These are phyloP conservation scores for Amylostereum chailletii DNA, from an alignment of 1,284 basidiomycete genomes.

Conservation along the genomic window DNA sequence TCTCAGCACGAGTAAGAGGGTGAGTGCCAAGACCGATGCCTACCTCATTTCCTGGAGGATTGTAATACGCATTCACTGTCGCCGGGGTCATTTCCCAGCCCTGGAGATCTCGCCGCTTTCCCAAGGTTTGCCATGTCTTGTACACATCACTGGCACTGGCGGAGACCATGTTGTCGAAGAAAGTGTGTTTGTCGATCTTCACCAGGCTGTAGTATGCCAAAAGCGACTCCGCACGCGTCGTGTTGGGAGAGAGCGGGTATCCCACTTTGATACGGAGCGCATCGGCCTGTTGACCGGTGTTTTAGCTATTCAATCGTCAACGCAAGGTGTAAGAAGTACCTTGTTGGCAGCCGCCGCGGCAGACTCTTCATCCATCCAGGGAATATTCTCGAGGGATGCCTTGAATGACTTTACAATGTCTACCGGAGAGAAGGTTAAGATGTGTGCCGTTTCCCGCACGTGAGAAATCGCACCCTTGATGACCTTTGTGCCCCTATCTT, in stretches of 20 bases:
- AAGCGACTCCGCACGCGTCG: slow-evolving; percentile 63
- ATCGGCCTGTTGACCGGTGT: slow-evolving; percentile 42
- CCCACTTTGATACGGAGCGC: slow-evolving; percentile 81
- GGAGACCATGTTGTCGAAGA: slow-evolving; percentile 80
- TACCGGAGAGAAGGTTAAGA: slow-evolving; percentile 16
- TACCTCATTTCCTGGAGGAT: slow-evolving; percentile 74
- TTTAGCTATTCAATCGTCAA: neutral
- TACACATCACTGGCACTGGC: slow-evolving; percentile 53
- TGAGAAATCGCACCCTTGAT: slow-evolving; percentile 52
- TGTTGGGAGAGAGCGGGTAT: slow-evolving; percentile 83
- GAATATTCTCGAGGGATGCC: slow-evolving; percentile 62
- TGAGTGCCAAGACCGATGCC: slow-evolving; percentile 8
- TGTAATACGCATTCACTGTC: slow-evolving; percentile 76
- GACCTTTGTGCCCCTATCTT: slow-evolving; percentile 73
- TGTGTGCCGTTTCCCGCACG: neutral
- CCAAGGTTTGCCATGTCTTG: slow-evolving; percentile 72
- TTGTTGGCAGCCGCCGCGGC: slow-evolving; percentile 81
- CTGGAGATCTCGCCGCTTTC: slow-evolving; percentile 61
- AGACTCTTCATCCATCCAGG: slow-evolving; percentile 91
- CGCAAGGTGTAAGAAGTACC: slow-evolving; percentile 25
- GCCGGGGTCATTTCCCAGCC: slow-evolving; percentile 89
- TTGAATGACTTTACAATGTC: slow-evolving; percentile 86
- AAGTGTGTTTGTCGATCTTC: slow-evolving; percentile 57
- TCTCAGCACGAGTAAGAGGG: slow-evolving; percentile 3
- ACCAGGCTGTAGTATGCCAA: slow-evolving; percentile 70